A percentile compares a stretch with the other conserved stretches of the same genome.
phyloP scores from a whole-genome alignment of 805 yeast species.

The Phaffomyces antillensis region DNA sequence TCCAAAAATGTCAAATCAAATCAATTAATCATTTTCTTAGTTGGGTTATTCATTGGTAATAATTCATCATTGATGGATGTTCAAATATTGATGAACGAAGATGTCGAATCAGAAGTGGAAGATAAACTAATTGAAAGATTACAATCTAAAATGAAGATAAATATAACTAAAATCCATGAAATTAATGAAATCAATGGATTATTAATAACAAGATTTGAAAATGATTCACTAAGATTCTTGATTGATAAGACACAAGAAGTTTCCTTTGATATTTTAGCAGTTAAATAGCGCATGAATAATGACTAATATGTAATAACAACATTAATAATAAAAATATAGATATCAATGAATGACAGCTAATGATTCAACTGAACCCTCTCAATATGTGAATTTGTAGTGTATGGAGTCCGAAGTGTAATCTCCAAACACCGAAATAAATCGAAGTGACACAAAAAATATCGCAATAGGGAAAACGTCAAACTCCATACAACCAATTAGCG shows the following conservation, averaged over 20 bases:
- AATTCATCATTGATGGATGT: constrained; percentile 2
- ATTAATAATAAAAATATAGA: too few relatives aligned
- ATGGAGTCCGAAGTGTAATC: too few relatives aligned
- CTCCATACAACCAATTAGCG: too few relatives aligned
- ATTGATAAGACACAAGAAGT: neutral
- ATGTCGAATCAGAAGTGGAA: neutral
- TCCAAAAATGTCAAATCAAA: constrained; percentile 1
- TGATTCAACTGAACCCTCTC: too few relatives aligned
- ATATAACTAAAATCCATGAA: neutral
- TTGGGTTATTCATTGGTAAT: constrained; percentile 3
- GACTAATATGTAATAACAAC: neutral
- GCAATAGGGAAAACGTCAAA: too few relatives aligned
- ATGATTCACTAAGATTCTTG: neutral
- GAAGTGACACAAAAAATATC: too few relatives aligned
- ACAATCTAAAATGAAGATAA: neutral
- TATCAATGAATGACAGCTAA: too few relatives aligned
- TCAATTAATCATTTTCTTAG: constrained; percentile 4
- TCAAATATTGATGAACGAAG: neutral
- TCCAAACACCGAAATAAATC: too few relatives aligned
- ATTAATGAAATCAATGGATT: constrained; percentile 3
- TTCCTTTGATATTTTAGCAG: constrained; percentile 6
- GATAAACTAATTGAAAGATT: neutral
- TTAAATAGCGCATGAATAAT: neutral
- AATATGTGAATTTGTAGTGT: too few relatives aligned
- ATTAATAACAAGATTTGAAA: constrained; percentile 3